These are phyloP conservation scores for barley (Hordeum vulgare) DNA, from an alignment of 176 grass and related monocot species.

Conservation along the genomic window MorexV3_pseudomolecules_assembly NC_058519.1:365302101-365302600, in stretches of 20 bases:
- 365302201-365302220: neutral
- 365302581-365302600: neutral
- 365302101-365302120: neutral
- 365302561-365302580: neutral
- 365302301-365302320: neutral
- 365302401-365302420: neutral
- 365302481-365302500: neutral
- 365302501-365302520: neutral
- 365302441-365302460: neutral
- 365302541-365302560: neutral
- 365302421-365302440: constrained; percentile 7
- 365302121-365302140: neutral
- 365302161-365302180: neutral
- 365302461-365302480: neutral
- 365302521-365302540: neutral
- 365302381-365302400: neutral
- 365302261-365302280: neutral
- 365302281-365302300: neutral
- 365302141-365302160: neutral
- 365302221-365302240: neutral
- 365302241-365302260: neutral
- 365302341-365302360: neutral
- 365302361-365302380: neutral
- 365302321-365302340: neutral
- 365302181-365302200: neutral